Percentiles rank a stretch among this genome's conserved stretches.
Conservation (phyloP, 441 rosid species). For the Pelargonium cotyledonis region DNA sequence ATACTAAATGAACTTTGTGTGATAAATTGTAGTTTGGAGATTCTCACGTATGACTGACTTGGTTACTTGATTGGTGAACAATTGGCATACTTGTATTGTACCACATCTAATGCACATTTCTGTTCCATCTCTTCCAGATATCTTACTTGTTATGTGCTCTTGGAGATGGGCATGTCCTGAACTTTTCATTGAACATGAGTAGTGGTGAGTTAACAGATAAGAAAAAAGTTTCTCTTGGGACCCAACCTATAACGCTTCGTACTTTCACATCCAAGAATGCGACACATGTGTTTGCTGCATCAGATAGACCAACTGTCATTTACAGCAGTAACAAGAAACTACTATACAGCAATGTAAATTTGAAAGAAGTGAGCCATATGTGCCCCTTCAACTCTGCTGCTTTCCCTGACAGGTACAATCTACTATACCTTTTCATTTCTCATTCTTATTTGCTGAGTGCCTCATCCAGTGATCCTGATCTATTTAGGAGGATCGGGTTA, state of each 20-base stretch:
- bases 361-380: constrained; percentile 98
- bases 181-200: constrained; percentile 70
- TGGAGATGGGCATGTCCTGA: constrained; percentile 95
- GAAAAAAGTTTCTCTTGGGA: constrained; percentile 90
- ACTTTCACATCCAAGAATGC: constrained; percentile 89
- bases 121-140: neutral
- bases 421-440: neutral
- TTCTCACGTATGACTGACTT: neutral
- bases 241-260: constrained; percentile 95
- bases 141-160: constrained; percentile 90
- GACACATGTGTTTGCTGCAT: constrained; percentile 94
- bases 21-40: neutral
- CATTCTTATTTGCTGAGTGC: neutral
- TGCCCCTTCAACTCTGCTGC: constrained; percentile 98
- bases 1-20: neutral
- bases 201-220: constrained; percentile 78
- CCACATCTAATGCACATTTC: neutral
- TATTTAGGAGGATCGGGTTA: neutral
- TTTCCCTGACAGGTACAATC: constrained; percentile 80
- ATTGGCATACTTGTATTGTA: neutral
- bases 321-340: constrained; percentile 97
- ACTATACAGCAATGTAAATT: constrained; percentile 89
- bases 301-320: constrained; percentile 96
- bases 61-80: neutral
- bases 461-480: neutral